These are phyloP conservation scores for Aureobasidium mangrovei DNA, from an alignment of 2,329 filamentous ascomycete genomes.

Conservation along the genomic window DNA sequence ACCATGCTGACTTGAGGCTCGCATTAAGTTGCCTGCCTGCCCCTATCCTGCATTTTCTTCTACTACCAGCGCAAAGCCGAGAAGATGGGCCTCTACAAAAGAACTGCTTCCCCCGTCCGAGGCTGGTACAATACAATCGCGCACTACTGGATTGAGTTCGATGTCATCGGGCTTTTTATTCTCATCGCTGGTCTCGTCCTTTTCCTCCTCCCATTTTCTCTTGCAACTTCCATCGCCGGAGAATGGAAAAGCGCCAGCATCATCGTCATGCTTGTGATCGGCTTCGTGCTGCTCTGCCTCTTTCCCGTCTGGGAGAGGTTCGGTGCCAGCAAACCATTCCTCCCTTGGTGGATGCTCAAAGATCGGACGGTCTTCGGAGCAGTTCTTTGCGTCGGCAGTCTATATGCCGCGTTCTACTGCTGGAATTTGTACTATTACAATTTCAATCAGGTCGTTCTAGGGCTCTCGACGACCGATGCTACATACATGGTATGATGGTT, in stretches of 20 bases:
- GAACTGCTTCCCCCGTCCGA: background rate
- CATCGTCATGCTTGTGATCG: slow-evolving; percentile 27
- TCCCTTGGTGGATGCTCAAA: slow-evolving; percentile 45
- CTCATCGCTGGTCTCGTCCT: slow-evolving; percentile 19
- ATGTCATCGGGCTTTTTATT: slow-evolving; percentile 22
- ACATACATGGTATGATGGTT: background rate
- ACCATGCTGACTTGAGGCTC: too few species aligned
- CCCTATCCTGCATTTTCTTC: slow-evolving; percentile 23
- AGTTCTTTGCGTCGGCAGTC: slow-evolving; percentile 29
- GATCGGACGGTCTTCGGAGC: slow-evolving; percentile 44
- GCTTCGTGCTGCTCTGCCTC: slow-evolving; percentile 23
- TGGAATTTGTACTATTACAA: slow-evolving; percentile 32
- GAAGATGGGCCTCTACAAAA: slow-evolving; percentile 22
- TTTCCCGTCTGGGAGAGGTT: slow-evolving; percentile 52
- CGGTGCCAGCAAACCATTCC: slow-evolving; percentile 47
- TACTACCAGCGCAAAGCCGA: slow-evolving; percentile 23
- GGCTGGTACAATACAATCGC: background rate
- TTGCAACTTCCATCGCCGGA: slow-evolving; percentile 16
- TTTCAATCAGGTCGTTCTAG: slow-evolving; percentile 5
- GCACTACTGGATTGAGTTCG: slow-evolving; percentile 10
- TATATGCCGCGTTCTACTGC: slow-evolving; percentile 42
- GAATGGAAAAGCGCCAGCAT: slow-evolving; percentile 18
- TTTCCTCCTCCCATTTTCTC: slow-evolving; percentile 18
- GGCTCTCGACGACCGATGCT: background rate
- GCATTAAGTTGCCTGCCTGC: slow-evolving; percentile 18